Evolutionary conservation across 2,329 filamentous ascomycete genomes (phyloP), one percentile per base, ranked within the genome.

Genomic region (Huntiella abstrusa): DNA sequence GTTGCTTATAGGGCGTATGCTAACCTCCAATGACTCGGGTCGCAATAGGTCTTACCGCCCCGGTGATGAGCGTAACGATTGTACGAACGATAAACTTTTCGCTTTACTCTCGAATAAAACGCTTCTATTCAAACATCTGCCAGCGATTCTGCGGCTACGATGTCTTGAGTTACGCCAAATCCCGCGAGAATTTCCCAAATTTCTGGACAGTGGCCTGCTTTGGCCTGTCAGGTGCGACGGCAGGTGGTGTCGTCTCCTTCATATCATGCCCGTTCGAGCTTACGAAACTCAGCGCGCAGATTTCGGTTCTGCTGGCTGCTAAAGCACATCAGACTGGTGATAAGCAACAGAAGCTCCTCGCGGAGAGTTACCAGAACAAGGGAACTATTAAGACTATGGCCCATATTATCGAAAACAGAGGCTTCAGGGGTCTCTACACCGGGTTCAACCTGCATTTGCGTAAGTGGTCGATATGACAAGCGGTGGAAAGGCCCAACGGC

Each of bases 251-350:
- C 50, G 87, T 91, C 47, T 87, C 84, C 6, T 68, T 81, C 43
- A 74, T 91, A 54, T 83, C 84, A 53, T 92, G 84, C 57, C 84
- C 84, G 1, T 92, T 92, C 58, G 84, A 92, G 60, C 70, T 92
- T 59, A 87, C 83, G n/a, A 92, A 92, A 61, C 69, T 91, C 49
- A 87, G 81, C 59, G 83, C 84, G 12, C 84, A 92, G 59, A 80
- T 91, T 15, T 86, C 84, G 1, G 80, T 86, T 8, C 65, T 88
- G 49, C 74, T 87, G 64, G 79, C 80, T 13, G 59, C 63, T 48
- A 58, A 61, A 5, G 59, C 59, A 11, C 55, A 54, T 5, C 53
- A 53, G 13, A 42, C 48, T 2, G 45, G 46, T 12, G 44, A 50
- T 19, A 66, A 70, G 49, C 66, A 71, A 52, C 73, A 68, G 54